phyloP scores from a whole-genome alignment of 116 monocot genomes.

The Trichopus zeylanicus region DNA sequence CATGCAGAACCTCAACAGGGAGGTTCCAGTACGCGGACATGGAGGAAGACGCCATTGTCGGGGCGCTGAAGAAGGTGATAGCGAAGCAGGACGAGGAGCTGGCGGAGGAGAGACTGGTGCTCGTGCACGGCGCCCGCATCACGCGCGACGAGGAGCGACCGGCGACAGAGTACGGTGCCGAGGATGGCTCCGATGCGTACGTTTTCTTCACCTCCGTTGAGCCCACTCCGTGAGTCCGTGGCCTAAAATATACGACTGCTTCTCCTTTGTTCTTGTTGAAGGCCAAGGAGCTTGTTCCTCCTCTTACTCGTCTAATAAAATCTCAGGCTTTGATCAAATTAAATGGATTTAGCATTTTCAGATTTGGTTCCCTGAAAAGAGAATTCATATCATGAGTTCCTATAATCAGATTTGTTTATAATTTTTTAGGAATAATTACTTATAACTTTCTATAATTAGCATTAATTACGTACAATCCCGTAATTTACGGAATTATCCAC shows the following conservation, averaged over 20 bases:
- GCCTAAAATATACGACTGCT: constrained; percentile 1
- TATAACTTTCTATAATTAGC: too few relatives aligned
- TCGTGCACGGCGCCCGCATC: constrained; percentile 8
- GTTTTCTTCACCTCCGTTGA: constrained; percentile 23
- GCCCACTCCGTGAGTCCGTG: constrained; percentile 1
- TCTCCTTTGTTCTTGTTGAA: not conserved
- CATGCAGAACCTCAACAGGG: constrained; percentile 39
- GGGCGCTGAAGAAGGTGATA: constrained; percentile 24
- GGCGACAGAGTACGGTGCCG: constrained; percentile 10
- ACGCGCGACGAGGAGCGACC: constrained; percentile 14
- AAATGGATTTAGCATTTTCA: too few relatives aligned
- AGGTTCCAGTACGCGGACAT: constrained; percentile 30
- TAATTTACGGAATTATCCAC: too few relatives aligned
- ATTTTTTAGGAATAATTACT: too few relatives aligned
- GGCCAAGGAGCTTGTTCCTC: too few relatives aligned
- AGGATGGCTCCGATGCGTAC: constrained; percentile 24
- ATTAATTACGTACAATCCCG: too few relatives aligned
- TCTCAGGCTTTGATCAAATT: too few relatives aligned
- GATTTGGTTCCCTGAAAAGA: too few relatives aligned
- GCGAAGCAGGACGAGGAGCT: constrained; percentile 15
- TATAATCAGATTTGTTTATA: too few relatives aligned
- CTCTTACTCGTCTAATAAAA: too few relatives aligned
- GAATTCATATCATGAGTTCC: too few relatives aligned
- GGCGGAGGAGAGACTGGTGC: constrained; percentile 21
- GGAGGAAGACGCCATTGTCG: constrained; percentile 23